phyloP scores from a whole-genome alignment of 345 rosid species.

The Eucalyptus regnans region DNA sequence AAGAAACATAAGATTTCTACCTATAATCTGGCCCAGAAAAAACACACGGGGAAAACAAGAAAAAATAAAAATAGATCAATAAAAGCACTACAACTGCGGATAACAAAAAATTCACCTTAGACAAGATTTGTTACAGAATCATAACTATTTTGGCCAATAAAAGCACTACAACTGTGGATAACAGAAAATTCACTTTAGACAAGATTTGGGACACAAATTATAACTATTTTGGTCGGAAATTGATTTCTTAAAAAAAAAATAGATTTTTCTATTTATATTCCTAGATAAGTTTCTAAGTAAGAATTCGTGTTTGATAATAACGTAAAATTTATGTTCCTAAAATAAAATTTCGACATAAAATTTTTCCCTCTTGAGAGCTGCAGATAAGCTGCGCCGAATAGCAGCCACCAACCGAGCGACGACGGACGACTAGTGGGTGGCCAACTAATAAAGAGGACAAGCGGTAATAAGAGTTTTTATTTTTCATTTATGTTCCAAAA shows the following conservation, averaged over 20 bases:
- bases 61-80: neutral
- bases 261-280: too few relatives aligned
- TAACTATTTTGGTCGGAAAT: too few relatives aligned
- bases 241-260: too few relatives aligned
- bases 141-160: too few relatives aligned
- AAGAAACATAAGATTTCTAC: neutral
- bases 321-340: fast-evolving
- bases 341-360: too few relatives aligned
- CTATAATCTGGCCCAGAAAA: neutral
- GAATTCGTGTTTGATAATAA: too few relatives aligned
- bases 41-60: neutral
- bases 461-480: too few relatives aligned
- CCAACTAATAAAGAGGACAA: too few relatives aligned
- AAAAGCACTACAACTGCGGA: neutral
- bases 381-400: fast-evolving
- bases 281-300: fast-evolving
- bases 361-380: fast-evolving
- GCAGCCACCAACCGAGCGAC: fast-evolving
- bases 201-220: neutral
- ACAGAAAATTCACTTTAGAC: neutral
- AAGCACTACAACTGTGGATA: neutral
- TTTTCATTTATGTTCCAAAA: fast-evolving
- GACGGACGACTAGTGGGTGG: fast-evolving
- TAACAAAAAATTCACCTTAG: neutral
- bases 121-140: too few relatives aligned